These are phyloP conservation scores for Lepidium didymum DNA, from an alignment of 345 rosid genomes.

Conservation along the genomic window DNA sequence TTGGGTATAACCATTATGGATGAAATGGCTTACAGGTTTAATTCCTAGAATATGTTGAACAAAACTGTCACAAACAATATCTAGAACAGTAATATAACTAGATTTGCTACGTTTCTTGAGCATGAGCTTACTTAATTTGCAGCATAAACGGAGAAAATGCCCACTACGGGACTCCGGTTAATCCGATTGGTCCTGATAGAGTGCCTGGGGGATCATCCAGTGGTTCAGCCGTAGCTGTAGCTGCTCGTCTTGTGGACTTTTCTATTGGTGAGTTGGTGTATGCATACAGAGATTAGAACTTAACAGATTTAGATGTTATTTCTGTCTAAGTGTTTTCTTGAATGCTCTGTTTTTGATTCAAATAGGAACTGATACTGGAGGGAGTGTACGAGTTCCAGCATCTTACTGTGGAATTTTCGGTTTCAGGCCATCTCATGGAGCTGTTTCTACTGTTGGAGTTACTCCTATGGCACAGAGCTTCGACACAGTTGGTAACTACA, in stretches of 20 bases:
- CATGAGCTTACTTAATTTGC: constrained; percentile 10
- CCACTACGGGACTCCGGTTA: constrained; percentile 81
- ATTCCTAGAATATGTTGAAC: not conserved
- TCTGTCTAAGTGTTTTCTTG: not conserved
- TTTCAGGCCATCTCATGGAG: constrained; percentile 64
- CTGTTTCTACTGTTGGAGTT: constrained; percentile 54
- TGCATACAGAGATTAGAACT: not conserved
- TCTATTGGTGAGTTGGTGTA: constrained; percentile 49
- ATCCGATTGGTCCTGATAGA: constrained; percentile 67
- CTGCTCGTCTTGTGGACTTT: constrained; percentile 77
- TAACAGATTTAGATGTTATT: not conserved
- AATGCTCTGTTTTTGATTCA: constrained; percentile 6
- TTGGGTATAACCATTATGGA: constrained; percentile 77
- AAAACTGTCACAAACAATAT: not conserved
- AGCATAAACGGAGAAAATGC: constrained; percentile 81
- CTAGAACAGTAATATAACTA: not conserved
- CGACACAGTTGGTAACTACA: constrained; percentile 77
- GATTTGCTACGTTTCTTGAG: constrained; percentile 7
- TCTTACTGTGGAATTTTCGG: constrained; percentile 78
- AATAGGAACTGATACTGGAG: constrained; percentile 91
- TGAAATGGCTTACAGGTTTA: constrained; percentile 87
- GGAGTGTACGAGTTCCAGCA: constrained; percentile 83
- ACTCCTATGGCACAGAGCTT: constrained; percentile 85
- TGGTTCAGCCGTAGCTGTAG: constrained; percentile 96
- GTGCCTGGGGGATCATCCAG: constrained; percentile 96